Percentiles rank a stretch among this genome's conserved stretches.
phyloP scores from a whole-genome alignment of 2,329 filamentous ascomycete species.

The Ophiosphaerella herpotricha region DNA sequence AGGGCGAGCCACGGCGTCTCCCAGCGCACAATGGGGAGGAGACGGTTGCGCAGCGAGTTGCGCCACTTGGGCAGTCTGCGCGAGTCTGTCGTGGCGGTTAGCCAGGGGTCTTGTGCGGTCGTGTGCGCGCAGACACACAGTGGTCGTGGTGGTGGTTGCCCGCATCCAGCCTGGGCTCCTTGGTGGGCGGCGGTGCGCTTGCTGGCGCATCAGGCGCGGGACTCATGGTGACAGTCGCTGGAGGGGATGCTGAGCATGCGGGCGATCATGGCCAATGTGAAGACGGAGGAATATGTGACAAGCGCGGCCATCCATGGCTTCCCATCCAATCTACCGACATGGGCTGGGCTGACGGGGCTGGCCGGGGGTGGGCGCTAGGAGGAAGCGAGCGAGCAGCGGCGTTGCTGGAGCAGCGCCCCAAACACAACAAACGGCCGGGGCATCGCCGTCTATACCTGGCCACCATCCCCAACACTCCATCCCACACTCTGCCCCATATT shows the following conservation, averaged over 20 bases:
- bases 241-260: slow-evolving; percentile 7
- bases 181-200: neutral
- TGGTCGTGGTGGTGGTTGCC: slow-evolving; percentile 77
- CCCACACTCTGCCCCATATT: slow-evolving; percentile 15
- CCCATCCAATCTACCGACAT: neutral
- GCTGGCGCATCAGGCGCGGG: slow-evolving; percentile 1
- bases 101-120: too few species aligned
- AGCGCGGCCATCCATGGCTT: neutral
- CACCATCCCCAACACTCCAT: slow-evolving; percentile 11
- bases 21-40: slow-evolving; percentile 87
- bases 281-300: neutral
- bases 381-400: slow-evolving; percentile 4
- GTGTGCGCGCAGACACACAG: slow-evolving; percentile 39
- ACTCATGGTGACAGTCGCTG: slow-evolving; percentile 31
- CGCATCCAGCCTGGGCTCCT: slow-evolving; percentile 60
- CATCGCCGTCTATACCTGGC: too few species aligned
- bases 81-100: slow-evolving; percentile 63
- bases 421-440: slow-evolving; percentile 6
- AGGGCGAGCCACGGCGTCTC: slow-evolving; percentile 93
- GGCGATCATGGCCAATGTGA: slow-evolving; percentile 18
- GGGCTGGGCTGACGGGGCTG: neutral
- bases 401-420: slow-evolving; percentile 22
- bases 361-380: slow-evolving; percentile 1
- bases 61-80: slow-evolving; percentile 85
- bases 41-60: slow-evolving; percentile 77